Base-by-base conservation (phyloP, 179 eudicot species). In the Gypsophila paniculata region DNA sequence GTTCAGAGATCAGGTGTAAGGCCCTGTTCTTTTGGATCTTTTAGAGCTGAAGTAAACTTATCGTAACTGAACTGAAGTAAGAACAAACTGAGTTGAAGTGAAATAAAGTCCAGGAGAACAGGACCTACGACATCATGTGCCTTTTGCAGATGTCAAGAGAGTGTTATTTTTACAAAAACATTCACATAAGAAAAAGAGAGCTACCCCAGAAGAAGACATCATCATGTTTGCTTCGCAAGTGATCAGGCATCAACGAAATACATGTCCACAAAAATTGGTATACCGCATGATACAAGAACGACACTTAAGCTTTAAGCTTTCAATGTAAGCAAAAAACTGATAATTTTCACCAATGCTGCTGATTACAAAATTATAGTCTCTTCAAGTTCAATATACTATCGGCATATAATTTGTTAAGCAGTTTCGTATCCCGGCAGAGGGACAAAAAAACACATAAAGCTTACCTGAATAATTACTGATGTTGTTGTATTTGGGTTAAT, bases 401-500 rank as follows among this genome's bases (percentile, higher is more conserved):
- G 17, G 5, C 15, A 54, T 52, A 23, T 15, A 17, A 60, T 32
- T 49, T 59, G 26, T 38, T 49, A 22, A 48, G 7, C 62, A 26
- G 51, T 18, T 12, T 51, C 0, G 8, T 36, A 32, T 39, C 36
- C 42, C 46, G 23, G 25, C 48, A 46, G 52, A 64, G 14, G n/a
- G n/a, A n/a, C 34, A 29, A 29, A 72, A 58, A 61, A 13, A 39
- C 39, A 70, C 12, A 62, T 0, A 6, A 51, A 39, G 46, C 87
- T 76, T 79, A 91, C 98, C 89, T 91, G 97, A 72, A 93, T 66
- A 76, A 91, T 85, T 25, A 93, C 69, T 32, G 98, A 83, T 32
- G 98, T 93, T 34, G 97, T 93, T 60, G 98, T 93, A 82, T 91
- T 93, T 42, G 97, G 98, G 84, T 91, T 81, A 68, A 87, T 79